Percentiles rank a stretch among this genome's conserved stretches.
phyloP scores from a whole-genome alignment of 202 grass and related monocot genomes.

The Panicum virgatum region DNA sequence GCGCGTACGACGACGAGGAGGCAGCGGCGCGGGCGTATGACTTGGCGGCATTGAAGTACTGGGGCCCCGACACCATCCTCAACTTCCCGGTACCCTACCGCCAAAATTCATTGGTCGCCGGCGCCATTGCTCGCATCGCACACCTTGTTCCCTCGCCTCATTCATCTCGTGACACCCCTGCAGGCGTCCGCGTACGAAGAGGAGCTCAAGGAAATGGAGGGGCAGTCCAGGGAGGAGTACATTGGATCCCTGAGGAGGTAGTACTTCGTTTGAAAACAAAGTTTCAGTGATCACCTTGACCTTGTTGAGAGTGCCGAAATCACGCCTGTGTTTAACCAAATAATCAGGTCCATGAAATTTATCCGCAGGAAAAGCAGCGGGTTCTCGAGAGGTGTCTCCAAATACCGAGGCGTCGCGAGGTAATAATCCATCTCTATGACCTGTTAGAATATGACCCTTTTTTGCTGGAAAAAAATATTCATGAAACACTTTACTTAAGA shows the following conservation, averaged over 20 bases:
- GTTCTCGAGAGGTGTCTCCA: constrained; percentile 91
- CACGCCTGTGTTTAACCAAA: not conserved
- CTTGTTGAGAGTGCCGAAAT: not conserved
- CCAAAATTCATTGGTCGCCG: constrained; percentile 29
- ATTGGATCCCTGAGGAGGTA: constrained; percentile 93
- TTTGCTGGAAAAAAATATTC: too few relatives aligned
- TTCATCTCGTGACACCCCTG: not conserved
- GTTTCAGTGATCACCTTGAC: not conserved
- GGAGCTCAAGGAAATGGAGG: constrained; percentile 80
- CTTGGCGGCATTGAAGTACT: constrained; percentile 96
- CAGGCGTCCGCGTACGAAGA: constrained; percentile 61
- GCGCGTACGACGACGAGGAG: constrained; percentile 88
- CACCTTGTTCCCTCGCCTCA: not conserved
- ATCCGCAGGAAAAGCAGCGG: constrained; percentile 89
- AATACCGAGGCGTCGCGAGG: constrained; percentile 92
- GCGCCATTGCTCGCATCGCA: not conserved
- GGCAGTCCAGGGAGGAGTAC: constrained; percentile 86
- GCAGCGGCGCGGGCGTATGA: constrained; percentile 85
- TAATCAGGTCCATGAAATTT: constrained; percentile 2
- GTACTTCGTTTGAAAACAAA: not conserved
- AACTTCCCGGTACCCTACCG: constrained; percentile 85
- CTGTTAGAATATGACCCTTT: too few relatives aligned
- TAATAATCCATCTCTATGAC: not conserved
- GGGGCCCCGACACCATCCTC: constrained; percentile 85
- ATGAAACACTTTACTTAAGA: not conserved